phyloP scores from a whole-genome alignment of 441 rosid species.

The Metrosideros polymorpha region DNA sequence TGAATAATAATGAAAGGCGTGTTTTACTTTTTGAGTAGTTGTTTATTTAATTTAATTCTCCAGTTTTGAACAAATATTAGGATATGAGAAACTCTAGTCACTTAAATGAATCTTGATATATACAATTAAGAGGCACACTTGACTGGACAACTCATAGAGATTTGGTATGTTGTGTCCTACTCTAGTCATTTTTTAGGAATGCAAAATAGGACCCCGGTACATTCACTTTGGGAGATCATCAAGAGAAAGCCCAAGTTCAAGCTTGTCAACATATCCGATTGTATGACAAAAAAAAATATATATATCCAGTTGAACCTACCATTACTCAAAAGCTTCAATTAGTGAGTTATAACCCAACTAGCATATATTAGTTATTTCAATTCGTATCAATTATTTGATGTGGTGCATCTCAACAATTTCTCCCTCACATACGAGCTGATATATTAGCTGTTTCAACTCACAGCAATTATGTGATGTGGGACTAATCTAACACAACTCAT shows the following conservation, averaged over 20 bases:
- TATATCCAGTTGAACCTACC: fast-evolving
- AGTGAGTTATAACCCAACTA: too few relatives aligned
- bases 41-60: neutral
- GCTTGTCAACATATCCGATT: too few relatives aligned
- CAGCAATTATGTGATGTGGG: too few relatives aligned
- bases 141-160: neutral
- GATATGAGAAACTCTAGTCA: neutral
- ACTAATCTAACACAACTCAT: too few relatives aligned
- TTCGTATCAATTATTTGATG: too few relatives aligned
- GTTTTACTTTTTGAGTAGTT: neutral
- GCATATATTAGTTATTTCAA: too few relatives aligned
- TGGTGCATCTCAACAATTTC: too few relatives aligned
- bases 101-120: neutral
- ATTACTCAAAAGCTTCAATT: too few relatives aligned
- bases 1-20: neutral
- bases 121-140: neutral
- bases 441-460: too few relatives aligned
- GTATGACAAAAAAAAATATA: too few relatives aligned
- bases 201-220: neutral
- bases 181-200: neutral
- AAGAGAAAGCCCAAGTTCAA: too few relatives aligned
- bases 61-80: neutral
- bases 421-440: too few relatives aligned
- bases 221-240: neutral
- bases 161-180: neutral